These are phyloP conservation scores for Nakazawaea wyomingensis DNA, from an alignment of 805 yeast genomes.

Conservation along the genomic window DNA sequence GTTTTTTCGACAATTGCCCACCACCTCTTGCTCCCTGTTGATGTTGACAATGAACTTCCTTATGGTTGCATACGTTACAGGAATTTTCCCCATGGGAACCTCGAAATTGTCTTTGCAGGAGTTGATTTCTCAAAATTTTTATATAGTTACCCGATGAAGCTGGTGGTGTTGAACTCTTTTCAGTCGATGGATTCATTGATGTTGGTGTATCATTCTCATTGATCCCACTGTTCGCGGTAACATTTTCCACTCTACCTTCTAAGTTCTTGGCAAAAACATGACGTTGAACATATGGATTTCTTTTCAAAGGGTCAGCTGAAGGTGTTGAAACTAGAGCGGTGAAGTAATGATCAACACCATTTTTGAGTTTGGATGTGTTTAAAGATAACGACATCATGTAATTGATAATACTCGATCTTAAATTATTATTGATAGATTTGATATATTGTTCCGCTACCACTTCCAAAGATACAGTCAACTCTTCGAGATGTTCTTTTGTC, in stretches of 20 bases:
- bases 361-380: background rate
- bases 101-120: background rate
- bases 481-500: slow-evolving; percentile 47
- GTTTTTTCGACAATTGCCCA: no score
- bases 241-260: background rate
- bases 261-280: background rate
- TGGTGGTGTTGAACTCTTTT: background rate
- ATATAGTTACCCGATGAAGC: background rate
- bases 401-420: slow-evolving; percentile 41
- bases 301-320: background rate
- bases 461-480: slow-evolving; percentile 42
- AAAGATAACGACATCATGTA: slow-evolving; percentile 25
- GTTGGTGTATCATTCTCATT: background rate
- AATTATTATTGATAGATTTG: slow-evolving; percentile 38
- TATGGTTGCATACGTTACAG: background rate
- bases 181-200: background rate
- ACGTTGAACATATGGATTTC: background rate
- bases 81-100: background rate
- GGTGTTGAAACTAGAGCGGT: background rate
- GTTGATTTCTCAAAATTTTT: slow-evolving; percentile 2
- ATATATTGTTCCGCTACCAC: slow-evolving; percentile 47
- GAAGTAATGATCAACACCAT: slow-evolving; percentile 3
- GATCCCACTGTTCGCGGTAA: background rate
- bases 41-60: background rate
- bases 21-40: no score